Conservation (phyloP, 306 rosid genomes). For the Geum urbanum region DNA sequence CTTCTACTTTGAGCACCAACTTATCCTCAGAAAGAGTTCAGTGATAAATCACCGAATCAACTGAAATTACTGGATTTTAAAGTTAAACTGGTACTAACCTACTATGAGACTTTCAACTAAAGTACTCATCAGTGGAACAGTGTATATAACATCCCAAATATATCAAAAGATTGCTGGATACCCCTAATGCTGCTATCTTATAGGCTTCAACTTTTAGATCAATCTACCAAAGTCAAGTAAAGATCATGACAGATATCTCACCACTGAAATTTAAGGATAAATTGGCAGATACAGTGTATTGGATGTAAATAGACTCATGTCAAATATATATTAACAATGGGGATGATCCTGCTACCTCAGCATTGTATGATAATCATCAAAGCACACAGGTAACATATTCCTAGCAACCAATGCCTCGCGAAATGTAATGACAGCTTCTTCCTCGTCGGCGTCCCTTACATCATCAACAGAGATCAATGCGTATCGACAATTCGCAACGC, state of each 20-base stretch:
- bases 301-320: background rate
- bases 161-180: background rate
- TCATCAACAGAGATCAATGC: constrained; percentile 66
- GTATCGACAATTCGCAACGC: constrained; percentile 65
- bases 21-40: background rate
- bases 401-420: constrained; percentile 50
- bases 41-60: background rate
- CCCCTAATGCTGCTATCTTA: background rate
- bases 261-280: background rate
- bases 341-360: constrained; percentile 53
- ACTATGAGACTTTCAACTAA: background rate
- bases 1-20: background rate
- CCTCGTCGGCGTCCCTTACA: constrained; percentile 90
- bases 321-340: background rate
- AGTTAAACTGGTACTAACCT: background rate
- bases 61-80: background rate
- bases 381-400: constrained; percentile 68
- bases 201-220: constrained; percentile 1
- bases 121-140: background rate
- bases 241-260: background rate
- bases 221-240: background rate
- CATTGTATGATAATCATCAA: constrained; percentile 89
- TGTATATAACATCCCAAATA: background rate
- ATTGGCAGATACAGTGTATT: background rate
- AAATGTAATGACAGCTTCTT: constrained; percentile 63